Evolutionary conservation across 805 yeast genomes (phyloP), one percentile per base, ranked within the genome.

Genomic region (Candida sanyiensis): DNA sequence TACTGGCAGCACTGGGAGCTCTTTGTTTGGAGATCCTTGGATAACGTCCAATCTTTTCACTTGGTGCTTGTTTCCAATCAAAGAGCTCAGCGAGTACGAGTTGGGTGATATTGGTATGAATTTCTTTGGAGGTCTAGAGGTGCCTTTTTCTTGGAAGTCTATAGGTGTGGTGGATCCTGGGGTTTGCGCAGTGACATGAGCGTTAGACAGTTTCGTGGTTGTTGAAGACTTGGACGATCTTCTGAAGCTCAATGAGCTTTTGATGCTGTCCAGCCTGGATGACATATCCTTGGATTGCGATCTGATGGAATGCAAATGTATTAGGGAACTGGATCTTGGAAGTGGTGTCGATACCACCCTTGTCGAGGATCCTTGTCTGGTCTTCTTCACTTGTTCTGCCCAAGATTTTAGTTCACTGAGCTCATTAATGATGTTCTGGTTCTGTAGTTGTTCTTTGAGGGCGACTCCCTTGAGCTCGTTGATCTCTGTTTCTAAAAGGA

Each of bases 401-500:
- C 12, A 32, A 7, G 26, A 16, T 15, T 46, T 52, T 15, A 40
- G 38, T 12, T 55, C 50, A 10, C 40, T 42, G 2, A 54, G 27
- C 27, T 52, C 55, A 32, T 54, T 57, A 25, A 39, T 39, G 4
- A 55, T 44, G 33, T 59, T 59, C 33, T 58, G 61, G 26, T 53
- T 54, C 7, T 40, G 40, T 8, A 59, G 31, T 33, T 50, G 49
- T 27, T 58, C 62, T 23, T 44, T 53, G 9, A 50, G 21, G 3
- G 53, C 25, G 11, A 56, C 39, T 13, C 55, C 59, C 21, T 56
- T 62, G 16, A 51, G 43, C 2, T 58, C 54, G 6, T 53, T 53
- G 6, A 60, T 27, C 21, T 67, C 73, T 4, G 61, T 52, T 35
- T 67, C 73, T 11, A 65, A 46, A 24, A 70, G 38, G 2, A 71